A percentile compares a stretch with the other conserved stretches of the same genome.
These are phyloP conservation scores for Microsporum ferrugineum DNA, from an alignment of 2,329 filamentous ascomycete genomes.

Conservation along the genomic window DNA sequence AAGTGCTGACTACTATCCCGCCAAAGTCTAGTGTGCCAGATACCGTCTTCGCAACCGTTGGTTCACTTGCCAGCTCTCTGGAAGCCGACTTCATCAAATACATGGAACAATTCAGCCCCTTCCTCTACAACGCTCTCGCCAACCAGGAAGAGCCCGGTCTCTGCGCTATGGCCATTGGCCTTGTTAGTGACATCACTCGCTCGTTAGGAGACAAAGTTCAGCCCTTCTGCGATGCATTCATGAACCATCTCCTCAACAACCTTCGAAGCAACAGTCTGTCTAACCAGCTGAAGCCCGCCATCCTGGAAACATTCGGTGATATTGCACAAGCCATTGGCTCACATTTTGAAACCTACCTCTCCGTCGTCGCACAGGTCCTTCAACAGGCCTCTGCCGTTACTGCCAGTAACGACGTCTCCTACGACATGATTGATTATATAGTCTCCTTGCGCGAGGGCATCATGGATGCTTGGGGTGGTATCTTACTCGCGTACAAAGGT, in stretches of 20 bases:
- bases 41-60: constrained; percentile 82
- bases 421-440: constrained; percentile 96
- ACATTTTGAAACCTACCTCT: constrained; percentile 84
- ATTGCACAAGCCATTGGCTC: constrained; percentile 89
- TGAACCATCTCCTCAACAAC: constrained; percentile 95
- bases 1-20: constrained; percentile 64
- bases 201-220: constrained; percentile 82
- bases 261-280: constrained; percentile 75
- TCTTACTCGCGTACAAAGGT: constrained; percentile 84
- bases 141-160: constrained; percentile 93
- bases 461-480: constrained; percentile 97
- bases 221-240: constrained; percentile 92
- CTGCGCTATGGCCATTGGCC: constrained; percentile 92
- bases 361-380: constrained; percentile 83
- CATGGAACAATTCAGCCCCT: constrained; percentile 90
- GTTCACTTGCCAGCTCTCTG: constrained; percentile 78
- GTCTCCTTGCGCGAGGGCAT: constrained; percentile 91
- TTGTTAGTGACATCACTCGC: constrained; percentile 91
- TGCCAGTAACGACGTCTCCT: constrained; percentile 65
- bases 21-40: constrained; percentile 90
- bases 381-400: constrained; percentile 83
- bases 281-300: constrained; percentile 96
- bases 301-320: constrained; percentile 94
- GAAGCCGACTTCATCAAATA: constrained; percentile 93
- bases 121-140: constrained; percentile 82